Evolutionary conservation across 1,284 basidiomycete genomes (phyloP).

Genomic region (Golubevia pallescens): DNA sequence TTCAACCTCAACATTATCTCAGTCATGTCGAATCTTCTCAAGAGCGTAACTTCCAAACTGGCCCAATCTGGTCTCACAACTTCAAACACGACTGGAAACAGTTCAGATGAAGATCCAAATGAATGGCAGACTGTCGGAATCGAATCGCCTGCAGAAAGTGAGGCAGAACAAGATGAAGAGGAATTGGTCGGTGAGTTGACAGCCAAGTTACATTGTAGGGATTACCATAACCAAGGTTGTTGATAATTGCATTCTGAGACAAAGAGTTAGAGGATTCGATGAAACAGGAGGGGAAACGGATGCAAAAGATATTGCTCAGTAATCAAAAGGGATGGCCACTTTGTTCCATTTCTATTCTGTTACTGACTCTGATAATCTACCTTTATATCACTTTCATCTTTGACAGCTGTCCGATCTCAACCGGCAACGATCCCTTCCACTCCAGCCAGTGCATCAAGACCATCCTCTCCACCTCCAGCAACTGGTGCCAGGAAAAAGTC

Average conservation of each 20-base stretch:
- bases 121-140: conserved; percentile 5
- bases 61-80: conserved; percentile 21
- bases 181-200: conserved; percentile 3
- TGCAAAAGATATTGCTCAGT: too few relatives aligned
- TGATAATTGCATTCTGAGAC: too few relatives aligned
- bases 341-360: too few relatives aligned
- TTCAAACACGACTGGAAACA: background rate
- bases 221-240: too few relatives aligned
- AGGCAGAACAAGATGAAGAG: too few relatives aligned
- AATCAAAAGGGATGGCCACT: too few relatives aligned
- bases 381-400: too few relatives aligned
- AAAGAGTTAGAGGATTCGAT: too few relatives aligned
- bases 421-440: background rate
- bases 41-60: conserved; percentile 38
- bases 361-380: too few relatives aligned
- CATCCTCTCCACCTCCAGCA: background rate
- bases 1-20: background rate
- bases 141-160: too few relatives aligned
- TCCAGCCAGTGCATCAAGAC: conserved; percentile 5
- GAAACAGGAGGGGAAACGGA: too few relatives aligned
- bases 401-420: background rate
- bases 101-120: conserved; percentile 4
- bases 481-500: conserved; percentile 4
- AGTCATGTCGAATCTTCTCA: conserved; percentile 45
- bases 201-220: background rate